A percentile compares a stretch with the other conserved stretches of the same genome.
These are phyloP conservation scores for Colletotrichum tofieldiae DNA, from an alignment of 2,329 filamentous ascomycete species.

Conservation along the genomic window DNA sequence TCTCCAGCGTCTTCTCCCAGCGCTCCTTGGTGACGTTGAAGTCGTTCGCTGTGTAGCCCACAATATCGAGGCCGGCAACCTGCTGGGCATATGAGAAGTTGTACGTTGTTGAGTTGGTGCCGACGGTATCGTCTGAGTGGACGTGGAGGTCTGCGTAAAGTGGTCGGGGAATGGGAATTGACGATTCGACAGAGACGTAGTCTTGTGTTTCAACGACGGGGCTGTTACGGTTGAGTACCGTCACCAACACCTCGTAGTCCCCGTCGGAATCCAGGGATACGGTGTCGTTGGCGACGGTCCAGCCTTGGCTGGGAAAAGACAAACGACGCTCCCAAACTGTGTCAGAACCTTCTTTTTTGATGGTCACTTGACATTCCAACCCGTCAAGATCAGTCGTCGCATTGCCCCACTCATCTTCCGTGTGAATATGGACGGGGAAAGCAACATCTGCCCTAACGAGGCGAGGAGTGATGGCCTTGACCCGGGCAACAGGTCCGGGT, in stretches of 20 bases:
- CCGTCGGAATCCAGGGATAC: conserved; percentile 3
- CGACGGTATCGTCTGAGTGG: conserved; percentile 56
- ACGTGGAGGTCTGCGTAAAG: conserved; percentile 55
- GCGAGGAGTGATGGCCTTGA: conserved; percentile 45
- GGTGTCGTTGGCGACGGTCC: conserved; percentile 25
- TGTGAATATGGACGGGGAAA: conserved; percentile 47
- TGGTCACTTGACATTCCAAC: conserved; percentile 15
- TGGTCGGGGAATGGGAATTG: conserved; percentile 45
- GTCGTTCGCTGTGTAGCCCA: conserved; percentile 57
- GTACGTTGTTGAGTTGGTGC: conserved; percentile 53
- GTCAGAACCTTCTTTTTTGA: background rate
- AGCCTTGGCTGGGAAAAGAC: conserved; percentile 21
- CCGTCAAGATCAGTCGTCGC: conserved; percentile 43
- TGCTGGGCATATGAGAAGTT: conserved; percentile 55
- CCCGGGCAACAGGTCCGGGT: conserved; percentile 44
- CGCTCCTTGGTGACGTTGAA: conserved; percentile 54
- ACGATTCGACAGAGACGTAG: conserved; percentile 43
- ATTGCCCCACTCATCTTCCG: conserved; percentile 51
- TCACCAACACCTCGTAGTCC: conserved; percentile 24
- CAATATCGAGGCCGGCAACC: conserved; percentile 54
- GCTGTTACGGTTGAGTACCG: conserved; percentile 1
- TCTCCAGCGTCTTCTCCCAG: conserved; percentile 51
- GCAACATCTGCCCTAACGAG: conserved; percentile 43
- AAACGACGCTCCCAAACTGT: background rate
- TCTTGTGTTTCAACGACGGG: conserved; percentile 19